Evolutionary conservation across 345 rosid species (phyloP), one percentile per base, ranked within the genome.

Genomic region (Citrus inodora): DNA sequence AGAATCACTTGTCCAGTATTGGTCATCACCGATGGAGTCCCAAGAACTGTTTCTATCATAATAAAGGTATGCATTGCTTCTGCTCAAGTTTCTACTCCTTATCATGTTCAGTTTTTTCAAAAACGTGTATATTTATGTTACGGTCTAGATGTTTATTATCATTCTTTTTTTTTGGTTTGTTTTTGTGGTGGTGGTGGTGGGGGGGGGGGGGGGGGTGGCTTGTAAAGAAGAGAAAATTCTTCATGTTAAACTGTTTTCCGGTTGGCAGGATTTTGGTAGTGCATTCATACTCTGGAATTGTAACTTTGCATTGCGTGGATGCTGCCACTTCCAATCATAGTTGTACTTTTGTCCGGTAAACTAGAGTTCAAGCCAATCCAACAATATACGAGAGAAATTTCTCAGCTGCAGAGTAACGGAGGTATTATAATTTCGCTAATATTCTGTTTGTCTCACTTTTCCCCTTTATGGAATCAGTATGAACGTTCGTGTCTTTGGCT

Each of bases 21-120:
- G 98, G 98, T 93, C 97, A 70, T 93, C 93, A 0, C 90, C 95
- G 6, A 80, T 79, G 84, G 93, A 95, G 75, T 88, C 95, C 25
- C 86, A 92, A 67, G 97, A 90, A 82, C 82, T 93, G 63, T 90
- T 86, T 60, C 75, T 53, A 65, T 81, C 74, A 76, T 11, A 33
- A 40, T 7, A 37, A 22, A 75, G 32, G 72, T 66, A 51, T 33
- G 33, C 37, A 40, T 22, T 64, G 32, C 22, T 74, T 74, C 64
- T 14, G 35, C 32, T 33, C 7, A 30, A 64, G 71, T 76, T 42
- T 62, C 24, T 51, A 66, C 6, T 63, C 16, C n/a, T 24, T 32
- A 64, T 32, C 33, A 9, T 28, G 28, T 22, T 6, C 25, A 37
- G 6, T 51, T 63, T 17, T 6, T 46, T 63, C 6, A 2, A 16